Conservation (phyloP, 805 yeast genomes). For the Kazachstania africana region DNA sequence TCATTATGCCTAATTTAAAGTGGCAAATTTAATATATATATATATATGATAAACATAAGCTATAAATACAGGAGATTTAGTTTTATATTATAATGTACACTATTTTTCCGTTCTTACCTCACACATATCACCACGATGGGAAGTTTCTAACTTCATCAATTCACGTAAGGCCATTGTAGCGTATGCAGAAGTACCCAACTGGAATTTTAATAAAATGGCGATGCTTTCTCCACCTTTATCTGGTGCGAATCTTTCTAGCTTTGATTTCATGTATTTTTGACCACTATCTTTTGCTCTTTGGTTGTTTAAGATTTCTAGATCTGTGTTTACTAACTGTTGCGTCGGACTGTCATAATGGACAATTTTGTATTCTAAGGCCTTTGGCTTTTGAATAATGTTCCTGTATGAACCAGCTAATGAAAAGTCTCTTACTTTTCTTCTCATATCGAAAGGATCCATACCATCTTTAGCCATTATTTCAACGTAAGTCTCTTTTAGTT, state of each 20-base stretch:
- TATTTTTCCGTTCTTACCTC: conserved; percentile 24
- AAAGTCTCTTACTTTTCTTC: conserved; percentile 75
- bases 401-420: conserved; percentile 89
- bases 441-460: conserved; percentile 77
- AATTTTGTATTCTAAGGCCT: conserved; percentile 46
- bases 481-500: conserved; percentile 48
- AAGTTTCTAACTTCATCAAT: conserved; percentile 67
- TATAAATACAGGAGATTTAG: background rate
- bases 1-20: too few species aligned
- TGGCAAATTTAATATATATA: too few species aligned
- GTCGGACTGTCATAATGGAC: conserved; percentile 51
- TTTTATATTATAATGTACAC: background rate
- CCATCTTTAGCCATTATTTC: conserved; percentile 70
- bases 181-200: conserved; percentile 75
- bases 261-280: conserved; percentile 22
- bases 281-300: conserved; percentile 24
- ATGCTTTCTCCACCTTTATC: conserved; percentile 36
- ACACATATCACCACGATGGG: conserved; percentile 39
- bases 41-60: too few species aligned
- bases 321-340: conserved; percentile 71
- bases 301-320: conserved; percentile 43
- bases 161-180: conserved; percentile 98
- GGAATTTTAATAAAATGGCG: conserved; percentile 68
- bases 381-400: conserved; percentile 54
- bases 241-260: conserved; percentile 23